Percentiles rank a stretch among this genome's conserved stretches.
These are phyloP conservation scores for Colletotrichum zoysiae DNA, from an alignment of 2,329 filamentous ascomycete species.

Conservation along the genomic window DNA sequence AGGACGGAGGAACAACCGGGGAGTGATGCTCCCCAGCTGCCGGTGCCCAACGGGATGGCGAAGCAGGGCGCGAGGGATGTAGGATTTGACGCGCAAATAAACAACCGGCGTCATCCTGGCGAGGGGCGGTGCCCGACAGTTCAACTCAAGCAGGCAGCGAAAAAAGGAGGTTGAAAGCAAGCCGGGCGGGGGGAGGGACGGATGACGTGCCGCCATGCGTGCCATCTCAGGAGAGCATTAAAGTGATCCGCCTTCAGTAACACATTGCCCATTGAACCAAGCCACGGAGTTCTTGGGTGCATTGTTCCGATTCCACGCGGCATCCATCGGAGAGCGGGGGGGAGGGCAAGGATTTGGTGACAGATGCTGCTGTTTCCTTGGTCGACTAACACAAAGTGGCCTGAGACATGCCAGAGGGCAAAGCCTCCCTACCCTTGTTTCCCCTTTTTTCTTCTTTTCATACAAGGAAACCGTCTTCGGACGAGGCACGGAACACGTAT, in stretches of 20 bases:
- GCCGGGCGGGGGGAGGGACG: background rate
- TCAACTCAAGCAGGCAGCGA: background rate
- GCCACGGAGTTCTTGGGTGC: constrained; percentile 16
- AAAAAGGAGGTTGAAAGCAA: background rate
- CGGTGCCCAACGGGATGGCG: constrained; percentile 31
- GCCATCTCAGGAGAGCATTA: constrained; percentile 35
- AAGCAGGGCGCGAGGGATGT: constrained; percentile 27
- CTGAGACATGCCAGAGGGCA: constrained; percentile 38
- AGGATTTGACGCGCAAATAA: constrained; percentile 28
- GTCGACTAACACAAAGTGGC: constrained; percentile 33
- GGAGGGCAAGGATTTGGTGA: constrained; percentile 7
- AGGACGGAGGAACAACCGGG: constrained; percentile 16
- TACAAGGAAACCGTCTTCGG: constrained; percentile 33
- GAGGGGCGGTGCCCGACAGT: constrained; percentile 1
- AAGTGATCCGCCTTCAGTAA: constrained; percentile 34
- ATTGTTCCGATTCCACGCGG: constrained; percentile 29
- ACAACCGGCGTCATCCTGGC: constrained; percentile 18
- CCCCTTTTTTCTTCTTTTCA: background rate
- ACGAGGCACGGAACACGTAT: constrained; percentile 37
- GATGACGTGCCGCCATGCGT: constrained; percentile 26
- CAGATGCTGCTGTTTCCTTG: constrained; percentile 31
- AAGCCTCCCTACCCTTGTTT: constrained; percentile 24
- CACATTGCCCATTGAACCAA: background rate
- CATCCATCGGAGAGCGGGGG: constrained; percentile 6
- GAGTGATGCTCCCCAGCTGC: constrained; percentile 19